Base-by-base conservation (phyloP, 2,329 filamentous ascomycete species). In the Shiraia sp. region DNA sequence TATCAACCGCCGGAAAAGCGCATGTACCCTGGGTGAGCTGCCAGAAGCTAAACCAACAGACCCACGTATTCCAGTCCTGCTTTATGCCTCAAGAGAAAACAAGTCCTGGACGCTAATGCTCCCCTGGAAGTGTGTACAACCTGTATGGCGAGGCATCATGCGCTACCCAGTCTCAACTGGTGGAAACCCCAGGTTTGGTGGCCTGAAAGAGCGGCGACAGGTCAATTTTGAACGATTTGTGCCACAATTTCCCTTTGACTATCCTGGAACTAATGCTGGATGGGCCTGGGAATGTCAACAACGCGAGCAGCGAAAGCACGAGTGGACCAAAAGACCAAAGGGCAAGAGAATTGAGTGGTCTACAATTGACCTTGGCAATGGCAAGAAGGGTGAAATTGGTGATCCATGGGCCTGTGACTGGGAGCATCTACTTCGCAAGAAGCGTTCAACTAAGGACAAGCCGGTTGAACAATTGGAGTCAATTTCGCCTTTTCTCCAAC, bases 171-270 rank as follows among this genome's bases (percentile, higher is more conserved):
- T 95, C 1, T 87, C 84, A 0, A 87, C 84, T 1, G 90, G 90
- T 6, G 85, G 86, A 0, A 95, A 90, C 45, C 87, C 89, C 1
- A 79, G 86, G 16, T 90, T 95, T 54, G 92, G 88, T 1, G 92
- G 93, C 0, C 61, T 96, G 23, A 78, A 88, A 31, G 87, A 99
- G 68, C 77, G 83, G 36, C 81, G 84, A 25, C 92, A 97, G 64
- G 78, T 95, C 15, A 75, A 83, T 1, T 95, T 96, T 61, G 91
- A 97, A 71, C 80, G 83, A 14, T 82, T 82, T 0, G 72, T 79
- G 26, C 83, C 90, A 1, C 95, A 87, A 81, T 99, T 96, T 61
- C 93, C 93, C 0, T 86, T 82, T 3, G 93, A 99, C 66, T 88
- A 82, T 49, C 84, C 88, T 0, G 88, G 85, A 4, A 95, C 90